These are phyloP conservation scores for Leccinum subrobustum DNA, from an alignment of 1,284 basidiomycete genomes.

Conservation along the genomic window DNA sequence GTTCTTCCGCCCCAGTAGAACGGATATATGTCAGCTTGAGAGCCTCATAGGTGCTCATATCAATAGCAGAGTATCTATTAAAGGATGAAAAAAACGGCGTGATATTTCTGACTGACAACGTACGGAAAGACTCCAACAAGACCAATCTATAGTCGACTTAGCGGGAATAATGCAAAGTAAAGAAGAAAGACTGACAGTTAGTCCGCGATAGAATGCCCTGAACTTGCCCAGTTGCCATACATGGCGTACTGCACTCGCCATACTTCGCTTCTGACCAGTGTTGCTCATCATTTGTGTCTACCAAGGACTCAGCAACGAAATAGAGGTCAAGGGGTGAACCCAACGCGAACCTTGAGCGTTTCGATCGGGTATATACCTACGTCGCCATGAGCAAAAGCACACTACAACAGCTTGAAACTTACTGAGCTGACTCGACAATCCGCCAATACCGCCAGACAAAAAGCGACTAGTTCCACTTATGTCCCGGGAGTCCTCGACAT, in stretches of 20 bases:
- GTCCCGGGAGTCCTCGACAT: constrained; percentile 85
- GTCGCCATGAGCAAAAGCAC: constrained; percentile 13
- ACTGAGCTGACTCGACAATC: constrained; percentile 92
- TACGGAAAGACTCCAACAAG: constrained; percentile 89
- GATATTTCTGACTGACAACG: constrained; percentile 24
- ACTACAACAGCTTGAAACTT: constrained; percentile 29
- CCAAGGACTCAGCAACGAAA: constrained; percentile 10
- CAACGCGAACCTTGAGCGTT: constrained; percentile 67
- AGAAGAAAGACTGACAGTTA: constrained; percentile 61
- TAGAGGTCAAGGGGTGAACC: constrained; percentile 2
- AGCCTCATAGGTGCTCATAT: constrained; percentile 94
- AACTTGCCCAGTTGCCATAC: constrained; percentile 83
- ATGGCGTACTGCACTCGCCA: constrained; percentile 59
- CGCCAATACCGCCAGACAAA: constrained; percentile 93
- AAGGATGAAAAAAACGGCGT: constrained; percentile 1
- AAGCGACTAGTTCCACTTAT: constrained; percentile 93
- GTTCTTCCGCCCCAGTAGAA: constrained; percentile 81
- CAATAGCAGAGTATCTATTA: constrained; percentile 80
- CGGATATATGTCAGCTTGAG: constrained; percentile 82
- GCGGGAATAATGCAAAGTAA: constrained; percentile 7
- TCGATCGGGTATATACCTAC: constrained; percentile 90
- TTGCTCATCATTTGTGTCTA: constrained; percentile 95
- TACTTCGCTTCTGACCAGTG: constrained; percentile 59
- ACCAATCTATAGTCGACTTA: constrained; percentile 62
- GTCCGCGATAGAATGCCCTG: constrained; percentile 87